Evolutionary conservation across 2,329 filamentous ascomycete genomes (phyloP).

Genomic region (Torrubiellomyces zombiae): DNA sequence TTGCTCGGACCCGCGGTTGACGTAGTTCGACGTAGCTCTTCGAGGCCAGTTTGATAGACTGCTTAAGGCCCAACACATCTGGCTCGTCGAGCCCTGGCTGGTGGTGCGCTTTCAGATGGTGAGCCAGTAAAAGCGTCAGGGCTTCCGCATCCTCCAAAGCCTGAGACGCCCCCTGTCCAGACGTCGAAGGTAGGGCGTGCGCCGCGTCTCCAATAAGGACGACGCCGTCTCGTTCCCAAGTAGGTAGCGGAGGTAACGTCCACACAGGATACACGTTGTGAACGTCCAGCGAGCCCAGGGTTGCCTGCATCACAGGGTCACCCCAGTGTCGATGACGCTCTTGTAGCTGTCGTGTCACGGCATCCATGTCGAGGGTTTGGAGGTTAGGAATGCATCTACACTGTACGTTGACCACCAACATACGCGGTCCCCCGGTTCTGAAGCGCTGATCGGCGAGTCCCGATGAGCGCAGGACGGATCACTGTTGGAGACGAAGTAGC

Average conservation of each 20-base stretch:
- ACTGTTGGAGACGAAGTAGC: constrained; percentile 8
- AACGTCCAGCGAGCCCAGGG: constrained; percentile 3
- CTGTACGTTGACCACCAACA: constrained; percentile 9
- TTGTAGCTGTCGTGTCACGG: constrained; percentile 6
- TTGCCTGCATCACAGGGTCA: constrained; percentile 7
- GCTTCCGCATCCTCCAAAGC: constrained; percentile 8
- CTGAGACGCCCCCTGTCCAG: constrained; percentile 8
- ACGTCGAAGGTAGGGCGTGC: constrained; percentile 8
- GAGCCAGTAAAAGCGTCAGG: constrained; percentile 5
- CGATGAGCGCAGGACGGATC: constrained; percentile 4
- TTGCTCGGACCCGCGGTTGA: constrained; percentile 6
- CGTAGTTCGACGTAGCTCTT: constrained; percentile 7
- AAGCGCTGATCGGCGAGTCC: constrained; percentile 7
- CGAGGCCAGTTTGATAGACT: constrained; percentile 5
- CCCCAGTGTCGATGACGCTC: constrained; percentile 7
- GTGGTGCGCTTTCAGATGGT: constrained; percentile 4
- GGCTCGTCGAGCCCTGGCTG: neutral
- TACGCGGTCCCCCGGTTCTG: constrained; percentile 6
- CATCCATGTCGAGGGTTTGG: constrained; percentile 6
- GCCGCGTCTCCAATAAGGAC: constrained; percentile 9
- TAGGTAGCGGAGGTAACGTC: constrained; percentile 7
- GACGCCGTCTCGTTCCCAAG: constrained; percentile 8
- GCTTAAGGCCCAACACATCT: constrained; percentile 4
- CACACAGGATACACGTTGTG: constrained; percentile 9
- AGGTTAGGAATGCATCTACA: constrained; percentile 5